Conservation (phyloP, 805 yeast genomes). For the Candida ficus region DNA sequence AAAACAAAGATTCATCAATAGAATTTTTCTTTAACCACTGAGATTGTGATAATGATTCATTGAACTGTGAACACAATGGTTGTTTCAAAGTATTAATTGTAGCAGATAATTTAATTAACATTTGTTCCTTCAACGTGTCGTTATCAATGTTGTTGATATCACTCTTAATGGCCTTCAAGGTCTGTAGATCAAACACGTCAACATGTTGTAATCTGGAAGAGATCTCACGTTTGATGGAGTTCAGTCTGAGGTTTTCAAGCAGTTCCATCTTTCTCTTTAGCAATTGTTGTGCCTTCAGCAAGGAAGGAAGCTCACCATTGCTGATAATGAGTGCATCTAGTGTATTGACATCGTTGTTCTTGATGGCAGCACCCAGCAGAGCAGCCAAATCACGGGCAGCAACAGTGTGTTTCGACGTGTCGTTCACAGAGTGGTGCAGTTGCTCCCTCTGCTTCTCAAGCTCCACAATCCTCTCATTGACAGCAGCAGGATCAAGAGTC, state of each 20-base stretch:
- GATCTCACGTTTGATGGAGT: not conserved
- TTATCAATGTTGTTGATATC: constrained; percentile 4
- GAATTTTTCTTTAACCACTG: constrained; percentile 16
- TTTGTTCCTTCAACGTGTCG: not conserved
- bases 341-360: constrained; percentile 13
- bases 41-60: constrained; percentile 9
- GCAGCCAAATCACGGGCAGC: constrained; percentile 16
- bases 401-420: constrained; percentile 7
- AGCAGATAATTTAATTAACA: constrained; percentile 5
- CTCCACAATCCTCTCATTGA: constrained; percentile 23
- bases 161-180: constrained; percentile 9
- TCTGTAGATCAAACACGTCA: constrained; percentile 13
- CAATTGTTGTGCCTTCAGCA: constrained; percentile 15
- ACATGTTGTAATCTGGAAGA: not conserved
- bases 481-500: constrained; percentile 22
- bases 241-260: not conserved
- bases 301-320: constrained; percentile 16
- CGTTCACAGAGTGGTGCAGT: constrained; percentile 11
- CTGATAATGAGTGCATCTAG: constrained; percentile 22
- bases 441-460: constrained; percentile 20
- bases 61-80: constrained; percentile 6
- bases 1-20: no score
- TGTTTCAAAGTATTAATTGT: constrained; percentile 11
- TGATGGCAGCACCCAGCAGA: constrained; percentile 9
- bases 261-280: constrained; percentile 2